These are phyloP conservation scores for Epithele typhae DNA, from an alignment of 768 basidiomycete genomes.

Conservation along the genomic window DNA sequence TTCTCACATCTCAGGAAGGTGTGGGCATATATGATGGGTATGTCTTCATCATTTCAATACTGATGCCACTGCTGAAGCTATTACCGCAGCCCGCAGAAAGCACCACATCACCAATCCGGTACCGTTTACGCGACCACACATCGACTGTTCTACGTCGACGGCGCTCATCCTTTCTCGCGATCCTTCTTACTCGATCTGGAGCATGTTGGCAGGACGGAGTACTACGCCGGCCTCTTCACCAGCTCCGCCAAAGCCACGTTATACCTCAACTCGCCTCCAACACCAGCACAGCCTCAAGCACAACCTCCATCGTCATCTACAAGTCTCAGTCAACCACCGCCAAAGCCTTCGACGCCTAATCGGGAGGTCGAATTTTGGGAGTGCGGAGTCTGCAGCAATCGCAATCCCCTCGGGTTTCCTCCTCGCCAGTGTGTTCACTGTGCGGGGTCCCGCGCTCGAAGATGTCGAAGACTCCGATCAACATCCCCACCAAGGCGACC, in stretches of 20 bases:
- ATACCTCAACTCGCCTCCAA: conserved; percentile 39
- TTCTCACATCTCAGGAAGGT: conserved; percentile 65
- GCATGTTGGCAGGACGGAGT: conserved; percentile 70
- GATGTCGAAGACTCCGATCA: conserved; percentile 19
- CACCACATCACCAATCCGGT: conserved; percentile 74
- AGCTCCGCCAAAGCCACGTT: conserved; percentile 88
- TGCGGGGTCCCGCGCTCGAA: conserved; percentile 71
- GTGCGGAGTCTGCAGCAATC: conserved; percentile 85
- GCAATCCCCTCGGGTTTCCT: conserved; percentile 73
- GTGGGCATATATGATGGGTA: conserved; percentile 95
- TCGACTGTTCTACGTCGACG: conserved; percentile 78
- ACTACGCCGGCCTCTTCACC: conserved; percentile 86
- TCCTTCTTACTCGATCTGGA: conserved; percentile 71
- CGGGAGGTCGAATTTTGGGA: conserved; percentile 62
- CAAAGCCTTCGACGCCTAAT: conserved; percentile 18
- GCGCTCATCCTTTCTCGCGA: conserved; percentile 37
- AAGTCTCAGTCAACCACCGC: background rate
- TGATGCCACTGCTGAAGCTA: conserved; percentile 10
- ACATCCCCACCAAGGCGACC: conserved; percentile 15
- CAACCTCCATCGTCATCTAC: background rate
- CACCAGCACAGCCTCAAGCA: no score
- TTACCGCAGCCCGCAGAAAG: conserved; percentile 68
- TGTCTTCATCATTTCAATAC: conserved; percentile 22
- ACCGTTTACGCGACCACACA: conserved; percentile 73
- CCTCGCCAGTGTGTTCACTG: conserved; percentile 67